phyloP scores from a whole-genome alignment of 1,139 yeast genomes.

The Yamadazyma atlantica region DNA sequence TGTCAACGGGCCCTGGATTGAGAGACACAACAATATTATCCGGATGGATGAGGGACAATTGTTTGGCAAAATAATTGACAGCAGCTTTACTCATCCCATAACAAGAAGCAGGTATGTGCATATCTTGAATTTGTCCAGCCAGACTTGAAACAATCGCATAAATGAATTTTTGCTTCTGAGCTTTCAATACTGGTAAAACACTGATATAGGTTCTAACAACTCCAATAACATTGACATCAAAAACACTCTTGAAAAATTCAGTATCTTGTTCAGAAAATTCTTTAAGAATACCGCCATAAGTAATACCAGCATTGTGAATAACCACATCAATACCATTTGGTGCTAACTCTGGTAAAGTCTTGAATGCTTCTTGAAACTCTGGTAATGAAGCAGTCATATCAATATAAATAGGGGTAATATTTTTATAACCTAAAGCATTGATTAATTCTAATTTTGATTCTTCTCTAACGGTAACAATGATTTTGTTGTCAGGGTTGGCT shows the following conservation, averaged over 20 bases:
- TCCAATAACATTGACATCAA: slow-evolving; percentile 19
- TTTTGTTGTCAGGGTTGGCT: slow-evolving; percentile 8
- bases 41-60: slow-evolving; percentile 22
- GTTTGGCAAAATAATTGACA: slow-evolving; percentile 17
- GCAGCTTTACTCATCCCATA: slow-evolving; percentile 32
- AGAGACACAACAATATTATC: slow-evolving; percentile 28
- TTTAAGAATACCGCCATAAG: slow-evolving; percentile 2
- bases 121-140: not conserved
- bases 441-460: slow-evolving; percentile 14
- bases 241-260: slow-evolving; percentile 19
- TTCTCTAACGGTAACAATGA: slow-evolving; percentile 20
- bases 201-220: not conserved
- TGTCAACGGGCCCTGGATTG: slow-evolving; percentile 33
- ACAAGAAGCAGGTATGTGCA: slow-evolving; percentile 15
- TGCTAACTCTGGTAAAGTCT: slow-evolving; percentile 9
- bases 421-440: slow-evolving; percentile 7
- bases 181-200: not conserved
- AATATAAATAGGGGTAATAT: slow-evolving; percentile 13
- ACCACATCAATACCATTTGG: slow-evolving; percentile 16
- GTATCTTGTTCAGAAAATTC: slow-evolving; percentile 8
- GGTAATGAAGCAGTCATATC: slow-evolving; percentile 5
- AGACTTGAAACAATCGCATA: slow-evolving; percentile 1
- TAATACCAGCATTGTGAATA: slow-evolving; percentile 20
- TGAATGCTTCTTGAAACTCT: slow-evolving; percentile 3
- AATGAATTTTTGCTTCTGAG: not conserved